phyloP scores from a whole-genome alignment of 192 early-diverging fungal species.

The Lobosporangium transversale region DNA sequence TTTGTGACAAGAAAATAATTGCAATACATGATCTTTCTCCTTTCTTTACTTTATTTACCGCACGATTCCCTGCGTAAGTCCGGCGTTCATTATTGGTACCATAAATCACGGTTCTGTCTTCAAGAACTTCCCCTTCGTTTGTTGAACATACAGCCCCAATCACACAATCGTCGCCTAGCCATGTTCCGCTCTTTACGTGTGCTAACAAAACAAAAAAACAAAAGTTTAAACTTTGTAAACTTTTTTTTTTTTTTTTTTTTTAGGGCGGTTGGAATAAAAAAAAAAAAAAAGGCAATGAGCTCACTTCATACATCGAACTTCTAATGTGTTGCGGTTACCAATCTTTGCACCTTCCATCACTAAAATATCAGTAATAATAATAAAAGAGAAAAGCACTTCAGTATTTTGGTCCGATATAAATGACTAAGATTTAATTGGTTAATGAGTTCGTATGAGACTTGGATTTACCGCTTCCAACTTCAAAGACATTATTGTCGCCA shows the following conservation, averaged over 20 bases:
- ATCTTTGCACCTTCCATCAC: conserved; percentile 73
- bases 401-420: too few relatives aligned
- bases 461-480: conserved; percentile 78
- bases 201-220: conserved; percentile 45
- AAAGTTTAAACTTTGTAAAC: too few relatives aligned
- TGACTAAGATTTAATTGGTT: too few relatives aligned
- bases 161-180: conserved; percentile 75
- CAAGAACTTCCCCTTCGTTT: conserved; percentile 64
- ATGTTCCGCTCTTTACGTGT: conserved; percentile 62
- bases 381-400: too few relatives aligned
- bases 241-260: too few relatives aligned
- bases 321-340: conserved; percentile 73
- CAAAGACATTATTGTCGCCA: conserved; percentile 79
- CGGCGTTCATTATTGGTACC: conserved; percentile 64
- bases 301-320: conserved; percentile 71
- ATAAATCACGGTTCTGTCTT: conserved; percentile 74
- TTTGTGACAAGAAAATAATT: neutral
- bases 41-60: conserved; percentile 28
- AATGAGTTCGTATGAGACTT: too few relatives aligned
- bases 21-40: neutral
- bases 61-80: conserved; percentile 52
- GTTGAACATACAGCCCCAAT: conserved; percentile 75
- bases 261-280: too few relatives aligned
- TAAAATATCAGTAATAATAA: conserved; percentile 27
- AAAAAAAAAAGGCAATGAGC: too few relatives aligned